Base-by-base conservation (phyloP, 2,329 filamentous ascomycete species). In the Penicillium sp. region DNA sequence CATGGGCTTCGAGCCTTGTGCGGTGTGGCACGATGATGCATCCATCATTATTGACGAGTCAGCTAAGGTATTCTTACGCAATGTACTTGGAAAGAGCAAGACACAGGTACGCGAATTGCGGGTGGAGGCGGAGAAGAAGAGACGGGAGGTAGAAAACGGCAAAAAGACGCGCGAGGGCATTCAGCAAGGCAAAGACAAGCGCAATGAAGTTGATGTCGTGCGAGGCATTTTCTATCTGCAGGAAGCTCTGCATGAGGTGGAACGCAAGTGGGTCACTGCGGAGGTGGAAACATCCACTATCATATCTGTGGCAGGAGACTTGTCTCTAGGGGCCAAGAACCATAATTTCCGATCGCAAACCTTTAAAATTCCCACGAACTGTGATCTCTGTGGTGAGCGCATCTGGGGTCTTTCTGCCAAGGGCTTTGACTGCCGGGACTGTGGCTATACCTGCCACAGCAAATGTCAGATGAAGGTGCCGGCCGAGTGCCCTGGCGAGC, bases 381-480 rank as follows among this genome's bases (percentile, higher is more conserved):
- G 95, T 80, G 95, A 99, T 77, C 85, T 97, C 13, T 99, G 95
- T 71, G 93, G 93, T 19, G 95, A 99, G 75, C 88, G 95, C 30
- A 97, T 99, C 75, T 99, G 95, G 95, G 95, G 95, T 0, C 79
- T 99, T 44, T 96, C 92, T 33, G 94, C 95, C 40, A 99, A 99
- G 79, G 95, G 95, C 0, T 96, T 97, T 74, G 93, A 96, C 75
- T 99, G 95, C 74, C 88, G 91, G 69, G 94, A 98, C 76, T 99
- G 95, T 73, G 95, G 96, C 37, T 99, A 97, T 79, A 97, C 93
- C 1, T 99, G 95, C 74, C 95, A 99, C 79, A 96, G 89, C 82
- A 99, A 99, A 80, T 99, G 95, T 76, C 92, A 99, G 81, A 95
- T 99, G 90, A 99, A 98, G 79, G 95, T 98, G 0, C 93, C 95